Evolutionary conservation across 139 green algal genomes (phyloP).

Genomic region (Bryopsis sp.): DNA sequence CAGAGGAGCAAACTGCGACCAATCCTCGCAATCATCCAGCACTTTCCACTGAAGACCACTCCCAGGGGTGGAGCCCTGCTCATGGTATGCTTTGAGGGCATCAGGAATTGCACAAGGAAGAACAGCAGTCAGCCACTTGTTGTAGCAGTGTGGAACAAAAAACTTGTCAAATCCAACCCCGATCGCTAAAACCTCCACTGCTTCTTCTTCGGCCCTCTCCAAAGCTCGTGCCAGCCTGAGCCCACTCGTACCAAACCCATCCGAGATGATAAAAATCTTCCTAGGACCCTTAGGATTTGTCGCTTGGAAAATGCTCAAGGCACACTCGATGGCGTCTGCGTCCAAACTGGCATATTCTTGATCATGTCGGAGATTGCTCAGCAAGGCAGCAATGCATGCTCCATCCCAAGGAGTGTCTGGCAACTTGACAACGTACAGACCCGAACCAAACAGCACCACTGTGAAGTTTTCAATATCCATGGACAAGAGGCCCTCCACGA

Average conservation of each 20-base stretch:
- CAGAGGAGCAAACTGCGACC: constrained; percentile 20
- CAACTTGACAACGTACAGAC: constrained; percentile 21
- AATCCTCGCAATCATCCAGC: constrained; percentile 7
- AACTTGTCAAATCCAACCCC: constrained; percentile 25
- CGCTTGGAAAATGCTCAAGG: constrained; percentile 14
- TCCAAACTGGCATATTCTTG: constrained; percentile 21
- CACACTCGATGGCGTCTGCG: constrained; percentile 25
- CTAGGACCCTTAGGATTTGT: constrained; percentile 11
- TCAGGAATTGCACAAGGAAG: constrained; percentile 26
- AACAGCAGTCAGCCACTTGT: constrained; percentile 25
- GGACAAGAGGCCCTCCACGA: constrained; percentile 20
- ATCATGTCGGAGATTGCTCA: not conserved
- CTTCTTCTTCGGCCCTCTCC: constrained; percentile 20
- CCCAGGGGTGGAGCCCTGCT: not conserved
- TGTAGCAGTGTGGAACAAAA: constrained; percentile 24
- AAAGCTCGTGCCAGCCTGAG: constrained; percentile 24
- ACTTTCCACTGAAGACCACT: not conserved
- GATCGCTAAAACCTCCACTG: constrained; percentile 29
- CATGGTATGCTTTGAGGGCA: constrained; percentile 23
- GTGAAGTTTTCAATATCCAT: constrained; percentile 25
- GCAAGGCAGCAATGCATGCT: not conserved
- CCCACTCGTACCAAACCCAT: constrained; percentile 29
- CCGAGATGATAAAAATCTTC: constrained; percentile 29
- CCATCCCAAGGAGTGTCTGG: constrained; percentile 25
- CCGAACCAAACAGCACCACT: constrained; percentile 23